Conservation (phyloP, 139 green algal genomes). For the Chlorella sp. region DNA sequence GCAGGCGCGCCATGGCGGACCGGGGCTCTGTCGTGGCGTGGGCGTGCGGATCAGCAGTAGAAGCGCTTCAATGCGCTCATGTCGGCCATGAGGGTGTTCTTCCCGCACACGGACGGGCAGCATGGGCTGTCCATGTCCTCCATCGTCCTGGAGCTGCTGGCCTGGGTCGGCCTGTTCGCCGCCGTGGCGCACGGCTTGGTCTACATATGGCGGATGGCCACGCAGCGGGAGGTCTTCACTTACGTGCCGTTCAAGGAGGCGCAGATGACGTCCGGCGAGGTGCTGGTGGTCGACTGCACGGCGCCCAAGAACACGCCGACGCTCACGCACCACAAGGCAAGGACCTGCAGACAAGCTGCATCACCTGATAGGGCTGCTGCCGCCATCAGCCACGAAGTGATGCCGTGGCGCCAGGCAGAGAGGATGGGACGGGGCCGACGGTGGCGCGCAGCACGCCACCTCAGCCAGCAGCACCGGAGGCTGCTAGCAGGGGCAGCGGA, state of each 20-base stretch:
- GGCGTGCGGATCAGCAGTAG: too few species aligned
- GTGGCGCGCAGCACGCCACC: too few species aligned
- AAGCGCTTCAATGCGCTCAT: too few species aligned
- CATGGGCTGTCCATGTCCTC: neutral
- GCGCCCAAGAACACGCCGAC: constrained; percentile 32
- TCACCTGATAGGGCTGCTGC: too few species aligned
- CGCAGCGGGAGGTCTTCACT: constrained; percentile 2
- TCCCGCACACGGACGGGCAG: neutral
- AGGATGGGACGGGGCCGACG: too few species aligned
- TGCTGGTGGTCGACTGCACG: constrained; percentile 48
- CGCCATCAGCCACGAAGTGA: too few species aligned
- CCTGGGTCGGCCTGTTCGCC: neutral
- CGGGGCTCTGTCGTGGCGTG: too few species aligned
- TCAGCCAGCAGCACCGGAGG: too few species aligned
- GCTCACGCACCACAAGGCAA: constrained; percentile 53
- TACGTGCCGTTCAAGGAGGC: constrained; percentile 15
- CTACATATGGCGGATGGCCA: neutral
- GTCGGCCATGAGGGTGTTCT: neutral
- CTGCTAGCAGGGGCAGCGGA: too few species aligned
- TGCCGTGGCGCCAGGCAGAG: too few species aligned
- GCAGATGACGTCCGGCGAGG: neutral
- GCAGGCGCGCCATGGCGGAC: too few species aligned
- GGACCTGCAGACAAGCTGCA: too few species aligned
- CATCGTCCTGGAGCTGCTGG: neutral
- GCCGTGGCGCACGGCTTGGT: neutral